Base-by-base conservation (phyloP, 495 filamentous ascomycete genomes). In the Hypoxylon lenormandii region DNA sequence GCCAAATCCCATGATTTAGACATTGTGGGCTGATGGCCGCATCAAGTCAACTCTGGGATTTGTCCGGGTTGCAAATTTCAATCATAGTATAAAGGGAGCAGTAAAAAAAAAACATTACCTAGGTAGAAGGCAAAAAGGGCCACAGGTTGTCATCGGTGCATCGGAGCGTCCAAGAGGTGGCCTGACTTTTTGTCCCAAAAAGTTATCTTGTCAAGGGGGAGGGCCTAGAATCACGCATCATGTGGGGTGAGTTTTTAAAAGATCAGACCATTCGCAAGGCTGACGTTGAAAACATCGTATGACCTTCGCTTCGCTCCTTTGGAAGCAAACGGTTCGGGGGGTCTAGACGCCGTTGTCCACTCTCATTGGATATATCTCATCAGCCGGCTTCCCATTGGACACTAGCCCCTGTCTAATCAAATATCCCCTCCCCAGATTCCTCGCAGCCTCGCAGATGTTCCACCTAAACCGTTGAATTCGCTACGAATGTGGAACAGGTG, bases 261-360 rank as follows among this genome's bases (percentile, higher is more conserved):
- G 53, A 76, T 76, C 74, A 76, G 72, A 69, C 74, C 74, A 76
- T 69, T 61, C 54, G 55, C 72, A 54, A 76, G 74, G 74, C 71
- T 76, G 59, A 66, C 46, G 18, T 49, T 58, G 46, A 60, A 62
- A 66, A 64, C 23, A 76, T 76, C 74, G 74, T 76, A 76, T 72
- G 74, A 76, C 72, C 61, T 42, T 56, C 60, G 70, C 70, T 70
- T 74, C 47, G 47, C 55, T 54, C 30, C 43, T 51, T 56, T 51
- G 43, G 55, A 28, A 64, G 58, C n/a, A 58, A 67, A 21, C 48
- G 56, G 53, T 46, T 19, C 38, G 47, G 49, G 55, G 61, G 38
- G 51, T 69, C 60, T 58, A 69, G 70, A 62, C 33, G 70, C 45
- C 11, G 49, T 4, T 26, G 10, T 19, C 22, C 40, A 26, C 16